Evolutionary conservation across 163 green algal genomes (phyloP).

Genomic region (Chlorella variabilis): DNA sequence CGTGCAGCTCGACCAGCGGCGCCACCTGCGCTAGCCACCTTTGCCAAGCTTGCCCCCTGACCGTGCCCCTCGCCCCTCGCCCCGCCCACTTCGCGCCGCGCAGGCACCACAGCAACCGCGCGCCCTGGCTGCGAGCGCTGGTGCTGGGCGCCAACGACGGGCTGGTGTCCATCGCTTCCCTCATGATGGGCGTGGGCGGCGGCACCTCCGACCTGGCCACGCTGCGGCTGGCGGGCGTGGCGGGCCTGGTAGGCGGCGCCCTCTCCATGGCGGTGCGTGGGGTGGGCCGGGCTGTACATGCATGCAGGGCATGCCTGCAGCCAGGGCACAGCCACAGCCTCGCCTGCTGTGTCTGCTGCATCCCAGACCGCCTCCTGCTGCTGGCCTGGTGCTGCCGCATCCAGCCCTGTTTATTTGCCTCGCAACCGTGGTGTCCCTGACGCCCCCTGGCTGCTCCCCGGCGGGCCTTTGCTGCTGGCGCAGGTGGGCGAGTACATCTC

Average conservation of each 20-base stretch:
- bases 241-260: conserved; percentile 75
- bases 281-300: conserved; percentile 44
- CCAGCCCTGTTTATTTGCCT: too few relatives aligned
- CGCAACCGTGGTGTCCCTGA: too few relatives aligned
- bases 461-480: neutral
- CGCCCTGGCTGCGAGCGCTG: conserved; percentile 75
- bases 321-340: too few relatives aligned
- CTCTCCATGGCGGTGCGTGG: conserved; percentile 81
- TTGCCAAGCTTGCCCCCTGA: neutral
- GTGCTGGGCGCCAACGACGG: conserved; percentile 86
- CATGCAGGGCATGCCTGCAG: neutral
- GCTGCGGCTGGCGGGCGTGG: conserved; percentile 56
- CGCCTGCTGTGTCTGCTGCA: too few relatives aligned
- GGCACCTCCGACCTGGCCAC: conserved; percentile 26
- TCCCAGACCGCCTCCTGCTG: too few relatives aligned
- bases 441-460: too few relatives aligned
- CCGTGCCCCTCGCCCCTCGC: neutral
- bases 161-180: conserved; percentile 76
- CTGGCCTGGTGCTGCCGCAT: too few relatives aligned
- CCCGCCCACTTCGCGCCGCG: too few relatives aligned
- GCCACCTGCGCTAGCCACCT: neutral
- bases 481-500: conserved; percentile 35
- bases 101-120: conserved; percentile 52
- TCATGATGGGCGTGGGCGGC: conserved; percentile 83
- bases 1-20: too few relatives aligned